Base-by-base conservation (phyloP, 2,329 filamentous ascomycete species). In the Pseudofabraea citricarpa region DNA sequence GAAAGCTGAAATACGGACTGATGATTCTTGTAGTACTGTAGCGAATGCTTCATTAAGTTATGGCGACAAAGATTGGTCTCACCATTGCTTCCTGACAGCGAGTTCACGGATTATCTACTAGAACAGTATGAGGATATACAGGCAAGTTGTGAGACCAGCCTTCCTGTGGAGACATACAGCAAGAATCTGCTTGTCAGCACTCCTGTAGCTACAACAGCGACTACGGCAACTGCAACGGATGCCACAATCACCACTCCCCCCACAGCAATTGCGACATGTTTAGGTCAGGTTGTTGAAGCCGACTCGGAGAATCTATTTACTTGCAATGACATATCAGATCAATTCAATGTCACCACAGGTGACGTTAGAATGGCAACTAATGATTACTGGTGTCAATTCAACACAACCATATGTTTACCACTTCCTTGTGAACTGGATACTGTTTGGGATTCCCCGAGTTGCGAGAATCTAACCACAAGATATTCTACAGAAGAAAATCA, bases 41-140 rank as follows among this genome's bases (percentile, higher is more conserved):
- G 20, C 24, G 52, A 53, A 41, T 56, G 54, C 42, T 56, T 52
- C 36, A 32, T 56, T 10, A 20, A 47, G 19, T 12, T 56, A 18
- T 51, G 37, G 18, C 23, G 46, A 10, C 46, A 55, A 29, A 40
- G 54, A 27, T 39, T 56, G 5, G 44, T 54, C 2, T 29, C 40
- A 33, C 52, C 50, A 9, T 46, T 40, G 31, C 47, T 56, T 12
- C 22, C 47, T 24, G 36, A 26, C 8, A 48, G 42, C 29, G 45
- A 52, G 15, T 54, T 50, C 38, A 52, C 52, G 9, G 40, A 49
- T 36, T 49, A 49, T 27, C 33, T 49, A 4, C 44, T 53, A 23
- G 45, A 45, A 16, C 52, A 54, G 43, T 52, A 50, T 41, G 44
- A 50, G 13, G 20, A 35, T 37, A 12, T 54, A 7, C 51, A 54